Evolutionary conservation across 257 asterid species (phyloP), one percentile per base, ranked within the genome.

Genomic region (Echium plantagineum): DNA sequence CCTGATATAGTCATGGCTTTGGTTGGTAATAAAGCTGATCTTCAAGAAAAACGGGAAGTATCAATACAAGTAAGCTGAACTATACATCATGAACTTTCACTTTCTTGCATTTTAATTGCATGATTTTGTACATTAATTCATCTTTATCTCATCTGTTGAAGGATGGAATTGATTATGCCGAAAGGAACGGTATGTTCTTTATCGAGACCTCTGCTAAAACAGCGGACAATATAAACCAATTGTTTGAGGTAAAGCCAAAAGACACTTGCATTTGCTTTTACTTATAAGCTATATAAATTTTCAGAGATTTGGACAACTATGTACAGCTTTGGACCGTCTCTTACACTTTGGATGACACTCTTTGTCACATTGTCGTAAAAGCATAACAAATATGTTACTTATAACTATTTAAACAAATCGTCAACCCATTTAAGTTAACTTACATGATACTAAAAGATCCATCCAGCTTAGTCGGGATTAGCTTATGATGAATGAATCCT

Each of bases 181-280:
- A 89, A 75, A 89, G 77, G 94, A 89, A 89, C 32, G 95, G 96
- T 52, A 93, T 93, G 99, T 93, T 89, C 73, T 89, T 89, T 60
- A 93, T 89, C 16, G 99, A 93, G 83, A 93, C 97, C 32, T 89
- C 99, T 78, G 99, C 99, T 21, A 93, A 93, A 85, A 93, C 99
- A n/a, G 97, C 99, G 21, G 99, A 93, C 75, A 93, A 93, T 75
- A 93, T 93, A 78, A 93, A 93, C 82, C 97, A 93, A 82, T 80
- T 93, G 63, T 93, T 93, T 64, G 99, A 93, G 99, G 99, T 93
- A 60, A 35, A 35, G 46, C 46, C 46, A 35, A 35, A 35, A 7
- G 13, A 35, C 46, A 35, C 46, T 64, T 66, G 67, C 60, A 3
- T 20, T 52, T 7, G 59, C 32, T 26, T 62, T 49, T 47, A 12